These are phyloP conservation scores for Phalaenopsis aphrodite DNA, from an alignment of 106 monocot species.

Conservation along the genomic window DNA sequence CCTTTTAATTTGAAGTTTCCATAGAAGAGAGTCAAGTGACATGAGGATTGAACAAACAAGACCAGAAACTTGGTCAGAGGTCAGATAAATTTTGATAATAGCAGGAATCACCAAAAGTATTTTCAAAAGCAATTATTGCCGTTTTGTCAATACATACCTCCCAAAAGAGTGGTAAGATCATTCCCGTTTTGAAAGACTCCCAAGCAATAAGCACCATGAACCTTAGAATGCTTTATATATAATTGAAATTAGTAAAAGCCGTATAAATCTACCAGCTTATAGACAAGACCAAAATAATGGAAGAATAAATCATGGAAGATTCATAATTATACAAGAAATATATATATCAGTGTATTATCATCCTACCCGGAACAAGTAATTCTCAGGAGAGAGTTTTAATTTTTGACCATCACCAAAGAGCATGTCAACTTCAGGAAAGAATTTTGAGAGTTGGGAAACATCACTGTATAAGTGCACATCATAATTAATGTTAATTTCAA, in stretches of 20 bases:
- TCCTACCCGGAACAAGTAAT: constrained; percentile 91
- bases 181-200: constrained; percentile 87
- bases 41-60: background rate
- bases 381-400: constrained; percentile 80
- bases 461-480: constrained; percentile 32
- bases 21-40: background rate
- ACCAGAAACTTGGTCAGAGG: background rate
- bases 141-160: constrained; percentile 38
- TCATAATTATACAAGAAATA: background rate
- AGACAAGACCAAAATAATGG: background rate
- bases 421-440: constrained; percentile 86
- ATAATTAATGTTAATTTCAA: background rate
- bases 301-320: background rate
- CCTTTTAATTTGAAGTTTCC: constrained; percentile 36
- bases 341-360: background rate
- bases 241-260: constrained; percentile 9
- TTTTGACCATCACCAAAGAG: constrained; percentile 85
- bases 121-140: background rate
- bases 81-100: background rate
- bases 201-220: constrained; percentile 90
- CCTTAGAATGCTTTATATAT: constrained; percentile 75
- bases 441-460: constrained; percentile 48
- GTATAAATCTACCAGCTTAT: background rate
- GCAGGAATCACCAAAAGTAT: background rate
- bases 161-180: constrained; percentile 85